Evolutionary conservation across 208 protist genomes (phyloP), one percentile per base, ranked within the genome.

Genomic region (Strigomonas culicis): DNA sequence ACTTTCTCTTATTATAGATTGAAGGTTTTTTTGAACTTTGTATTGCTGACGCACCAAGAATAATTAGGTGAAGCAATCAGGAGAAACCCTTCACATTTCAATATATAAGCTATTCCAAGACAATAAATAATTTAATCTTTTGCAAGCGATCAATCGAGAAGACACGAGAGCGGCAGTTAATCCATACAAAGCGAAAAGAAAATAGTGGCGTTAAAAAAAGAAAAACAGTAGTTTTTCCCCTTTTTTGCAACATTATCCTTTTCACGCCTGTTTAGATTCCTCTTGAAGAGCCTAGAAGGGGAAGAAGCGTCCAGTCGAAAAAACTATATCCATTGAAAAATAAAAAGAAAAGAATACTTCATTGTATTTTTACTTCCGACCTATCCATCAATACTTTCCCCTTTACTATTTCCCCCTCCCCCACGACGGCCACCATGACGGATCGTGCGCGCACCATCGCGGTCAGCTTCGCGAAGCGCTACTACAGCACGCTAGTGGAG

Each of bases 401-500:
- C 17, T 55, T 24, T 11, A 4, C 4, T 55, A 11, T 55, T 55
- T 47, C 43, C 25, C 49, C 15, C 25, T 55, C 6, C 4, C 49
- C 27, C 30, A 32, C 25, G 24, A 2, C 1, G 53, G 6, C 15
- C 28, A 58, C 30, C 52, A 34, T 58, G 24, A 17, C 10, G 8
- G 25, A 53, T 28, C 63, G 60, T 28, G 61, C 65, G 47, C 69
- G 77, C 43, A 70, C 66, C 61, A 60, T 94, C 32, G 84, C 73
- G 11, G 85, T 73, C 7, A 89, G 70, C 63, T 94, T 94, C 50
- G 78, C 80, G 27, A 60, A 63, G 44, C 76, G 75, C 47, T 94
- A 91, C 74, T 91, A 89, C 76, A 85, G 74, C 19, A 41, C 63
- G 15, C 66, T 94, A 11, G 77, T 89, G 59, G 49, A 86, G 63